phyloP scores from a whole-genome alignment of 148 eudicot genomes.

The Vaccinium corymbosum region DNA sequence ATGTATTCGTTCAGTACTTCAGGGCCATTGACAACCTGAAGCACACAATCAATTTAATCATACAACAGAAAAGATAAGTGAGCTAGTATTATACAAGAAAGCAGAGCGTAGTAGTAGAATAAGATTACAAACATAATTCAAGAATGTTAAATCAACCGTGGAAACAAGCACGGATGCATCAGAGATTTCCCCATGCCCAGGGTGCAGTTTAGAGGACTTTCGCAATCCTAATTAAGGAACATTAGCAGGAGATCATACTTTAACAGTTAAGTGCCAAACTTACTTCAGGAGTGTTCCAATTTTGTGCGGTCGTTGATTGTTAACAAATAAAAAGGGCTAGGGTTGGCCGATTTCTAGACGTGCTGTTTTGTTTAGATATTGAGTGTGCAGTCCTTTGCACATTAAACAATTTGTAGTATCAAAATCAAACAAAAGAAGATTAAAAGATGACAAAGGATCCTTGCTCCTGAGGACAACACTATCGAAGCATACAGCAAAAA shows the following conservation, averaged over 20 bases:
- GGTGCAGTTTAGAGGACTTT: neutral
- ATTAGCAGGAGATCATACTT: neutral
- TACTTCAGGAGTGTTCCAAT: neutral
- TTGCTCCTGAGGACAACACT: neutral
- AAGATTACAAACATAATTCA: neutral
- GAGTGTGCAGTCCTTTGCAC: neutral
- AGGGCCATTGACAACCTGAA: conserved; percentile 94
- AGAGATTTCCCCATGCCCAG: neutral
- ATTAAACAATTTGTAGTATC: neutral
- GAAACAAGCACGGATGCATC: neutral
- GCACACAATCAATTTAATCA: conserved; percentile 11
- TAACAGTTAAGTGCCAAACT: neutral
- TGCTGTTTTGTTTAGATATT: neutral
- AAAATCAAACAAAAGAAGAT: neutral
- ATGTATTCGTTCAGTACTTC: conserved; percentile 96
- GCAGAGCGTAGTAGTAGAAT: neutral
- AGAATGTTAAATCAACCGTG: conserved; percentile 7
- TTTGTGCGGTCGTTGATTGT: neutral
- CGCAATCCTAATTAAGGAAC: neutral
- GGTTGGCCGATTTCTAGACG: neutral
- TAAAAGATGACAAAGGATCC: conserved; percentile 3
- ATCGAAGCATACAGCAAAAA: neutral
- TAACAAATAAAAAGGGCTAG: neutral
- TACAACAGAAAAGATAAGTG: neutral
- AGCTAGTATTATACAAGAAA: neutral